Base-by-base conservation (phyloP, 768 basidiomycete species). In the Lentinula aciculospora region DNA sequence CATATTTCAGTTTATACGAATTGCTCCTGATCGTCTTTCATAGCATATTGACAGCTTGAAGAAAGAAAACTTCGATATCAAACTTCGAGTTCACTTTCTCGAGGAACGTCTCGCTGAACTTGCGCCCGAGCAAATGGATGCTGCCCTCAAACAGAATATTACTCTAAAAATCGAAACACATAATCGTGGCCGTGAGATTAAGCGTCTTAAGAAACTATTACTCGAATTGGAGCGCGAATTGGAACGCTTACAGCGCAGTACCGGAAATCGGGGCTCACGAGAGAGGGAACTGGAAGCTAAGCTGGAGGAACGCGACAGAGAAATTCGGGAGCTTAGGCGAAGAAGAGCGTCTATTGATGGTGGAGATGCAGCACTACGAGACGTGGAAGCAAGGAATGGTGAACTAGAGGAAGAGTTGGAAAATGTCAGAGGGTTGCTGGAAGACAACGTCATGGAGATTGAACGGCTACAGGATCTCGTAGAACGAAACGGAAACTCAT, bases 31-130 rank as follows among this genome's bases (percentile, higher is more conserved):
- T 28, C 23, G 4, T 27, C 32, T 34, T 29, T 29, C 45, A 27
- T 66, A 98, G 95, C 91, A 95, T 70, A 92, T 97, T 67, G 94
- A 98, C 72, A 86, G 85, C 61, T 83, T 94, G 66, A 94, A 96
- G 76, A 97, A 95, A 70, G 95, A 98, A 70, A 96, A 96, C 77
- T 98, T 98, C 70, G 89, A 88, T 66, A 86, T 99, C 68, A 97
- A 98, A 71, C 82, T 98, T 53, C 91, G 94, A 58, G 91, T 98
- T 3, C 94, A 97, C 67, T 96, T 97, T 68, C 82, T 97, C 42
- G 92, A 98, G 71, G 94, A 98, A 66, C 87, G 92, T 45, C 81
- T 99, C 15, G 88, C 89, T 2, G 85, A 92, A 64, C 84, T 94
- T 48, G 89, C 91, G 0, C 93, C 94, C 0, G 94, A 96, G 68